Evolutionary conservation across 331 rosid genomes (phyloP), one percentile per base, ranked within the genome.

Genomic region (Acacia concinna): DNA sequence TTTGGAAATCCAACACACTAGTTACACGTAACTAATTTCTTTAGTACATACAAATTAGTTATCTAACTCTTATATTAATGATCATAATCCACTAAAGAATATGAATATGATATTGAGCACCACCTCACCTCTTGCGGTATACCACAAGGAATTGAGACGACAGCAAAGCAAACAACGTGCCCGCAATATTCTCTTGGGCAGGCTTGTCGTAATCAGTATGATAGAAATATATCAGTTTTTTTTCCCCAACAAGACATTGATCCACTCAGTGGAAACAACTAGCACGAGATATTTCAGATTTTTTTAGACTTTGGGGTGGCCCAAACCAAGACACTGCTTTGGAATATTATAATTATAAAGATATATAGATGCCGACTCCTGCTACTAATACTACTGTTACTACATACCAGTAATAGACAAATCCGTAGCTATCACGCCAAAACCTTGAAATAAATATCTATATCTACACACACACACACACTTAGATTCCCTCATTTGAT

Each of bases 381-480:
- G 21, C 30, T n/a, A 21, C 17, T 9, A 14, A n/a, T n/a, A n/a
- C n/a, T 20, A 7, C 30, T 54, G 21, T 14, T n/a, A 21, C 17
- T 9, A 14, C 25, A 84, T 17, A 35, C 81, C 68, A 21, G 52
- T 4, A 77, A 57, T 47, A 28, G 86, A 85, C 78, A 78, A 71
- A 71, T 78, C 87, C 31, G 21, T 57, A 20, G 83, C 76, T 68
- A 74, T 78, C 87, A 84, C 51, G 38, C 47, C 43, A 52, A 79
- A 57, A 44, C 38, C 79, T 44, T 71, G 31, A 51, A 60, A 40
- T 12, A 68, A 62, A 31, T 40, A 82, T 80, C n/a, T n/a, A n/a
- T n/a, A n/a, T n/a, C n/a, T n/a, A n/a, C n/a, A n/a, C n/a, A n/a
- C n/a, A n/a, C n/a, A n/a, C n/a, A n/a, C n/a, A 23, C 3, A 56